Percentiles rank a stretch among this genome's conserved stretches.
These are phyloP conservation scores for Magnaporthiopsis incrustans DNA, from an alignment of 2,329 filamentous ascomycete species.

Conservation along the genomic window DNA sequence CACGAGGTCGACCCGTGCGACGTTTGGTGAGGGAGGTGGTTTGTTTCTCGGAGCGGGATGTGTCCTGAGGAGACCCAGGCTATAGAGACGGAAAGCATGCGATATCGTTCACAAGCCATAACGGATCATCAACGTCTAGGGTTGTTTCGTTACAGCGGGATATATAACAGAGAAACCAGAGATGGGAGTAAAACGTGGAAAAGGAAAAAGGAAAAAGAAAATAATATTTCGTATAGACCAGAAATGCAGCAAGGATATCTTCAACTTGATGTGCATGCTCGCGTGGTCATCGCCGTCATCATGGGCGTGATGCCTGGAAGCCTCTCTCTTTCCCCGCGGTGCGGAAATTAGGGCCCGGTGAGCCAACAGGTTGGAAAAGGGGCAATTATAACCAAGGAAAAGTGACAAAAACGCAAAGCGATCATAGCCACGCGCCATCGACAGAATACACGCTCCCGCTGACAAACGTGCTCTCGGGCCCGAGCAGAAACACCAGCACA, in stretches of 20 bases:
- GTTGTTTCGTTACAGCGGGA: too few relatives aligned
- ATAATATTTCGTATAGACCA: neutral
- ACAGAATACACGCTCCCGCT: slow-evolving; percentile 38
- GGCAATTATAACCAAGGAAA: neutral
- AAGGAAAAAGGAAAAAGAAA: too few relatives aligned
- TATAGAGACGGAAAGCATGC: too few relatives aligned
- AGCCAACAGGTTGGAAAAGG: neutral
- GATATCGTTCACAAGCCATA: too few relatives aligned
- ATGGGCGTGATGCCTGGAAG: neutral
- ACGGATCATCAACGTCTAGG: too few relatives aligned
- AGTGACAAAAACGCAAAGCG: neutral
- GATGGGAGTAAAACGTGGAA: too few relatives aligned
- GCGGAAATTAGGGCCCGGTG: neutral
- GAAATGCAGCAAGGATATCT: neutral
- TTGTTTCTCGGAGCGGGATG: too few relatives aligned
- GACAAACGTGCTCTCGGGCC: slow-evolving; percentile 37
- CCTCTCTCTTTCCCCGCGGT: neutral
- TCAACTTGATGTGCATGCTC: neutral
- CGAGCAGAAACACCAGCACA: slow-evolving; percentile 38
- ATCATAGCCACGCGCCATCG: slow-evolving; percentile 31
- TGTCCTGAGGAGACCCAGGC: too few relatives aligned
- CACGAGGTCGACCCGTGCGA: slow-evolving; percentile 73
- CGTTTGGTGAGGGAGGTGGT: slow-evolving; percentile 58
- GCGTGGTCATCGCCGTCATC: neutral
- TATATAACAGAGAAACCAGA: too few relatives aligned